Evolutionary conservation across 305 asterid species (phyloP).

Genomic region (Solanum hybrid): DNA sequence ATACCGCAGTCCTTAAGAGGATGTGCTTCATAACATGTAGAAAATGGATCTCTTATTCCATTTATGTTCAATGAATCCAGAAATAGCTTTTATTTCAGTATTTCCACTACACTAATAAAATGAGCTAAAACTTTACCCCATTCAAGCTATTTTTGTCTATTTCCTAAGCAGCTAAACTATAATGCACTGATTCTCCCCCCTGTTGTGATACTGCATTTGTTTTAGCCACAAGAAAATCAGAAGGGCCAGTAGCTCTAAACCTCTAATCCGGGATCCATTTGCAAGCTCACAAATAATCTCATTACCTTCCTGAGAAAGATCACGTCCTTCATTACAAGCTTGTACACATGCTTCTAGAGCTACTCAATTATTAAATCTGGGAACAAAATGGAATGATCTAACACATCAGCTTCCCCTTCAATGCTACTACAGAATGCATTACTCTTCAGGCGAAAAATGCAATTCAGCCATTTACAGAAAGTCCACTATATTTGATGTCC

Average conservation of each 20-base stretch:
- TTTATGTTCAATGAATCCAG: not conserved
- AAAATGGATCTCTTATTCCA: not conserved
- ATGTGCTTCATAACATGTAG: not conserved
- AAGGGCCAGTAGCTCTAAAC: not conserved
- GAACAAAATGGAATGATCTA: not conserved
- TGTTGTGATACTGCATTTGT: not conserved
- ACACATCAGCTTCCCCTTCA: not conserved
- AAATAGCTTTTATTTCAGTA: not conserved
- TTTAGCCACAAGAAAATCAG: not conserved
- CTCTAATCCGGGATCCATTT: not conserved
- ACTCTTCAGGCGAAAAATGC: not conserved
- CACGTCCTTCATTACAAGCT: not conserved
- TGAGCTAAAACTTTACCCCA: not conserved
- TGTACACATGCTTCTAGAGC: not conserved
- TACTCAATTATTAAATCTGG: not conserved
- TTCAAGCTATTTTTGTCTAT: not conserved
- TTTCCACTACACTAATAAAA: not conserved
- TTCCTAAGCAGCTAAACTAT: not conserved
- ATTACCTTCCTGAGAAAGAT: not conserved
- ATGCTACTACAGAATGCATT: not conserved
- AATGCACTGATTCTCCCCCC: not conserved
- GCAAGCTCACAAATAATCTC: not conserved
- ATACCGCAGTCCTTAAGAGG: not conserved
- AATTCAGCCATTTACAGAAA: not conserved
- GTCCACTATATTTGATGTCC: not conserved